Conservation (phyloP, 805 yeast genomes). For the Novakomyces olei region DNA sequence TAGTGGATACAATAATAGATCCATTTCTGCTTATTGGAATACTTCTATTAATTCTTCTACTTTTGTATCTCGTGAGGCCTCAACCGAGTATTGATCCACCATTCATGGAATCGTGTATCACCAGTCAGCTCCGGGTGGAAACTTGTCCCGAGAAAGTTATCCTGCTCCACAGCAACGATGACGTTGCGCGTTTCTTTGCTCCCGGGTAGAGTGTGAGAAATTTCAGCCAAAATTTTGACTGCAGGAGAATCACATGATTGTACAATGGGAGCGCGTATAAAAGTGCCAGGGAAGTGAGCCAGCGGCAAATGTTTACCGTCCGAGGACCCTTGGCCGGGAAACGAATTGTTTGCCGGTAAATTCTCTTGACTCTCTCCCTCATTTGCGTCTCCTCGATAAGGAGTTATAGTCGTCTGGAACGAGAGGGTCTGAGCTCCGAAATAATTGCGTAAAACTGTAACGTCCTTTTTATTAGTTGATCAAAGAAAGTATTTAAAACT, state of each 20-base stretch:
- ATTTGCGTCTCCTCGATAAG: no score
- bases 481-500: no score
- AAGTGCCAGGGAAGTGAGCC: constrained; percentile 23
- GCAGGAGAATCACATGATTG: constrained; percentile 11
- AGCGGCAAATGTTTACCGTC: neutral
- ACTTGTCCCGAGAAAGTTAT: constrained; percentile 44
- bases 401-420: constrained; percentile 19
- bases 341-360: neutral
- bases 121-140: constrained; percentile 57
- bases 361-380: neutral
- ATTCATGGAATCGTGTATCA: constrained; percentile 41
- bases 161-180: constrained; percentile 56
- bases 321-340: no score
- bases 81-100: constrained; percentile 45
- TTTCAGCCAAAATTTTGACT: constrained; percentile 13
- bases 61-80: neutral
- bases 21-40: no score
- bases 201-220: constrained; percentile 4
- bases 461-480: no score
- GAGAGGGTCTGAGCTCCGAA: constrained; percentile 61
- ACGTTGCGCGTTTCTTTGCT: constrained; percentile 14
- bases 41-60: no score
- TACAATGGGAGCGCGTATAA: constrained; percentile 62
- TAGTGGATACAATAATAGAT: no score
- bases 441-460: constrained; percentile 46